These are phyloP conservation scores for Botrytis medusae DNA, from an alignment of 2,329 filamentous ascomycete species.

Conservation along the genomic window DNA sequence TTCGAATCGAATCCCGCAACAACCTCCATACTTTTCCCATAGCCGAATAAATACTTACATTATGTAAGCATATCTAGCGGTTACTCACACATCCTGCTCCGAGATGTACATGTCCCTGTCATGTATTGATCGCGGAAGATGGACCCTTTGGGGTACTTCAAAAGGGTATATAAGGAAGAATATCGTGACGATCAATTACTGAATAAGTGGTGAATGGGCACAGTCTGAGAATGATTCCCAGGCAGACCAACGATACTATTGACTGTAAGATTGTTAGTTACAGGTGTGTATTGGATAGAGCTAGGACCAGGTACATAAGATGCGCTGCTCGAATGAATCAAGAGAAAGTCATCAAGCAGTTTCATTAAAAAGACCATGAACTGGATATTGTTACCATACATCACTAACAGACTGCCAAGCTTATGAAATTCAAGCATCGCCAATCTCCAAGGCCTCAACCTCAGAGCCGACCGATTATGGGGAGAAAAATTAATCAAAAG, in stretches of 20 bases:
- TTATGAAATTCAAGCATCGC: background rate
- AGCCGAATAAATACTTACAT: background rate
- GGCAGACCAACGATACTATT: background rate
- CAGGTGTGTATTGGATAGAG: background rate
- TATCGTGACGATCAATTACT: background rate
- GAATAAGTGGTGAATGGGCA: background rate
- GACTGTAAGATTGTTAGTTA: background rate
- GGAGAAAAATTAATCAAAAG: background rate
- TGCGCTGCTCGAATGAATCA: background rate
- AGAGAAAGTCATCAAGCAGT: fast-evolving
- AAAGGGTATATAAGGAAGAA: background rate
- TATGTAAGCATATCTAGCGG: background rate
- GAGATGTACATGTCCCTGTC: background rate
- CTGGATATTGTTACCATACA: background rate
- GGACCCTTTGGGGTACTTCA: background rate
- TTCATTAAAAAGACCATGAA: background rate
- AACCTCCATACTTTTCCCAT: background rate
- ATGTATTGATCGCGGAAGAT: background rate
- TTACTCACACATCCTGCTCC: background rate
- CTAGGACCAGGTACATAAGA: background rate
- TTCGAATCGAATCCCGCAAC: background rate
- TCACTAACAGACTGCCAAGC: background rate
- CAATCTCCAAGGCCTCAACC: background rate
- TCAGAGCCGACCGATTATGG: background rate
- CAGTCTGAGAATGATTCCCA: background rate